Evolutionary conservation across 169 alveolate species (phyloP).

Genomic region (Plasmodium knowlesi): DNA sequence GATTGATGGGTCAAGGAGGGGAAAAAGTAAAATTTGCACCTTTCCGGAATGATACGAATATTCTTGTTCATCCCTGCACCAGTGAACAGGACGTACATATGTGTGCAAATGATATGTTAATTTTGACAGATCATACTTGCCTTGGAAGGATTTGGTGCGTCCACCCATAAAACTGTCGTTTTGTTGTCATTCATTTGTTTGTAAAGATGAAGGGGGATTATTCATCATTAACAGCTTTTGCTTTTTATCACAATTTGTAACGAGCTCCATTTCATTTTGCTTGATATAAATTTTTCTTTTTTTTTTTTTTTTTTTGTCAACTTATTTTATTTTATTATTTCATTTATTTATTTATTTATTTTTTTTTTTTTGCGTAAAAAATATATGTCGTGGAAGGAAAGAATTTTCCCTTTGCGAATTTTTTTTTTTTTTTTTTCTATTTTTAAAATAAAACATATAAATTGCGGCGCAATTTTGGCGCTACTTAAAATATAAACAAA

Average conservation of each 20-base stretch:
- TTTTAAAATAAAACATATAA: constrained; percentile 3
- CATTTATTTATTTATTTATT: too few relatives aligned
- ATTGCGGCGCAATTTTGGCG: background rate
- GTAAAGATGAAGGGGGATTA: background rate
- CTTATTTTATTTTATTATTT: too few relatives aligned
- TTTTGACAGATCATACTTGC: background rate
- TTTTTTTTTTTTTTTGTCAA: constrained; percentile 18
- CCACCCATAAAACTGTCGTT: background rate
- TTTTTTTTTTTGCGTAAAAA: background rate
- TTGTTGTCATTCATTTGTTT: background rate
- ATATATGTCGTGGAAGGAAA: background rate
- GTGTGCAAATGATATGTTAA: background rate
- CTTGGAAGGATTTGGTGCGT: background rate
- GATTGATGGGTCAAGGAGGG: background rate
- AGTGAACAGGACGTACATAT: background rate
- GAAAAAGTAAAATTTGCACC: background rate
- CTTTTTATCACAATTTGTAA: background rate
- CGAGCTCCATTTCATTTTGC: background rate
- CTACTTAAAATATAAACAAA: background rate
- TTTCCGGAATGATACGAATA: background rate
- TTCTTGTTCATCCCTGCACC: background rate
- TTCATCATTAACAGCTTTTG: background rate
- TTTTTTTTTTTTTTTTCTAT: constrained; percentile 2
- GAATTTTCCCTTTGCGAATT: background rate
- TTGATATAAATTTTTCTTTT: background rate